These are phyloP conservation scores for Chaetomidium leptoderma DNA, from an alignment of 495 filamentous ascomycete genomes.

Conservation along the genomic window DNA sequence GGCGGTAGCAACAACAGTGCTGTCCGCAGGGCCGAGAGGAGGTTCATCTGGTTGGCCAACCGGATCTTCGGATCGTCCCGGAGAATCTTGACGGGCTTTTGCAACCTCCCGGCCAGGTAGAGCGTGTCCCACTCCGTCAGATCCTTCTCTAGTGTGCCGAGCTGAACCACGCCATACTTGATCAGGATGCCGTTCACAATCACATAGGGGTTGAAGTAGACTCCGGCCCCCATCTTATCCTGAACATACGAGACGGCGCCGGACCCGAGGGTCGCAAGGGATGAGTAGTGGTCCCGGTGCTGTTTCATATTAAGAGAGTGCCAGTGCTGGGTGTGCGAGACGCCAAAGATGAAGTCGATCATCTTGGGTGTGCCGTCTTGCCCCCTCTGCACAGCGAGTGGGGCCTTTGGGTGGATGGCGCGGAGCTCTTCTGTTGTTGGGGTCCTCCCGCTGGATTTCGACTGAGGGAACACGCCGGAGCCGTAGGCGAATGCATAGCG, in stretches of 20 bases:
- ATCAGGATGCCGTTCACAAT: conserved; percentile 94
- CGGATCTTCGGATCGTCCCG: conserved; percentile 88
- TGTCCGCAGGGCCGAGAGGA: conserved; percentile 84
- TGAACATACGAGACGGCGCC: conserved; percentile 77
- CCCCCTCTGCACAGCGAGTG: conserved; percentile 68
- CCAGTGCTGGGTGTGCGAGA: conserved; percentile 94
- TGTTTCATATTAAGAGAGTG: conserved; percentile 84
- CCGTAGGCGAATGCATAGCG: conserved; percentile 96
- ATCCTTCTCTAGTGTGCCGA: conserved; percentile 81
- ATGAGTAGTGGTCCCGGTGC: conserved; percentile 90
- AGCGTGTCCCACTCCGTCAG: conserved; percentile 85
- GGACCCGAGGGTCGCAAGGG: conserved; percentile 77
- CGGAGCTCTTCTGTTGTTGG: conserved; percentile 51
- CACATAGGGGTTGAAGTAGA: conserved; percentile 96
- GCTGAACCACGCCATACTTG: conserved; percentile 94
- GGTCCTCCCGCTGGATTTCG: conserved; percentile 42
- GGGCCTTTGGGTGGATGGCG: conserved; percentile 69
- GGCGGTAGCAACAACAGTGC: conserved; percentile 81
- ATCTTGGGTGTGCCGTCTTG: conserved; percentile 87
- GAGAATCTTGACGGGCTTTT: conserved; percentile 97
- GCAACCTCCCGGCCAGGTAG: conserved; percentile 88
- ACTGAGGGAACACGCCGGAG: conserved; percentile 91
- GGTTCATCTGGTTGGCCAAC: conserved; percentile 89
- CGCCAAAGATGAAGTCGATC: conserved; percentile 98
- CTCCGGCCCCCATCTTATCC: conserved; percentile 83